These are phyloP conservation scores for Chytriomyces sp. DNA, from an alignment of 192 early-diverging fungal genomes.

Conservation along the genomic window DNA sequence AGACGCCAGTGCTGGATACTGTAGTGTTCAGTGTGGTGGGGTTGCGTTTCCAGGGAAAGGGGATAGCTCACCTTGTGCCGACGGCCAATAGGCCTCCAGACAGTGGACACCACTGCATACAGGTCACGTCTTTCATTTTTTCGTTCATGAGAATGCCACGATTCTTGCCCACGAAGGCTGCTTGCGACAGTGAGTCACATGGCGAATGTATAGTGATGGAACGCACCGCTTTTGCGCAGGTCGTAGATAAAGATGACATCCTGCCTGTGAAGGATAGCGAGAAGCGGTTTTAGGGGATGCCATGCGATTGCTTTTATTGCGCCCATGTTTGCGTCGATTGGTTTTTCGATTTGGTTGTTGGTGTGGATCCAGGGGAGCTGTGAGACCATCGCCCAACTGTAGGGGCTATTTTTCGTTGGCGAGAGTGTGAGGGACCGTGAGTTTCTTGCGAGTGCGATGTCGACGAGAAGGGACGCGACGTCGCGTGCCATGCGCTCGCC, in stretches of 20 bases:
- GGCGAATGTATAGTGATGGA: background rate
- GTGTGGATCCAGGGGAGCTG: no score
- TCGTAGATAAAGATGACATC: slow-evolving; percentile 1
- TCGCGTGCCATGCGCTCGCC: no score
- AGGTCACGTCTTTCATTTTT: slow-evolving; percentile 4
- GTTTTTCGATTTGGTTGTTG: background rate
- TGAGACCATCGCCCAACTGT: no score
- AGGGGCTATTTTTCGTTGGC: no score
- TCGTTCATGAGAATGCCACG: background rate
- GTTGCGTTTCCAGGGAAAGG: background rate
- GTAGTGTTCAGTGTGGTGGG: no score
- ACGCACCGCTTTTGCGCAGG: background rate
- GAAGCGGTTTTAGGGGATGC: slow-evolving; percentile 11
- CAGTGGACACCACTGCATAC: slow-evolving; percentile 18
- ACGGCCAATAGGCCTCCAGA: slow-evolving; percentile 18
- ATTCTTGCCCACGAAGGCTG: slow-evolving; percentile 3
- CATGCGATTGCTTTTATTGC: slow-evolving; percentile 4
- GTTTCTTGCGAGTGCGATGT: no score
- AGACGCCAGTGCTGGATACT: slow-evolving; percentile 2
- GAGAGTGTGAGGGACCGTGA: no score
- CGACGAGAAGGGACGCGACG: no score
- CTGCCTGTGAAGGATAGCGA: slow-evolving; percentile 1
- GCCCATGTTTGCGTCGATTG: background rate
- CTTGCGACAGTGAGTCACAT: background rate
- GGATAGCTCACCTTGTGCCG: slow-evolving; percentile 15